Conservation (phyloP, 495 filamentous ascomycete genomes). For the Penicillium canariense region DNA sequence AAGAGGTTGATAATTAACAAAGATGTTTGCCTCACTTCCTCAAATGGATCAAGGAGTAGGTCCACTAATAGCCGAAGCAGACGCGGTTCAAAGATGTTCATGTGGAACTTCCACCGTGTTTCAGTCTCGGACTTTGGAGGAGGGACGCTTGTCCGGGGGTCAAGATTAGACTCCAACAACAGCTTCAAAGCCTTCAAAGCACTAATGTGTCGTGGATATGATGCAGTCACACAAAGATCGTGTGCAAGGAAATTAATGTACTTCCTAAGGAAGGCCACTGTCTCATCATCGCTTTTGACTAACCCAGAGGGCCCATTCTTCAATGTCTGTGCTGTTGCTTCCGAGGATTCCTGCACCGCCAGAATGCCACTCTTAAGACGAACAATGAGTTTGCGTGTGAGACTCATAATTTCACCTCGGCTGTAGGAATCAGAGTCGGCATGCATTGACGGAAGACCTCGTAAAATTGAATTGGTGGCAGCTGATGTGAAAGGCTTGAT, state of each 20-base stretch:
- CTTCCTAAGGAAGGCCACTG: constrained; percentile 61
- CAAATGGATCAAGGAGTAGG: constrained; percentile 82
- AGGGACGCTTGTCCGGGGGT: constrained; percentile 32
- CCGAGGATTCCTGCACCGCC: constrained; percentile 16
- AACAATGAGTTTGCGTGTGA: constrained; percentile 65
- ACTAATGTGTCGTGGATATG: constrained; percentile 85
- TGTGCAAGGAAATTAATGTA: constrained; percentile 67
- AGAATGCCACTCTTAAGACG: constrained; percentile 51
- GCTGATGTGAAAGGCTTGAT: constrained; percentile 64
- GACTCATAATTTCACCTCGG: constrained; percentile 69
- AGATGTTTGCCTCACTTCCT: constrained; percentile 77
- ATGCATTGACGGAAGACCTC: constrained; percentile 64
- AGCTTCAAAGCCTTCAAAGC: constrained; percentile 65
- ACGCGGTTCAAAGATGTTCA: constrained; percentile 53
- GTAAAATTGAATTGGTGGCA: constrained; percentile 58
- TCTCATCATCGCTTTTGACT: constrained; percentile 37
- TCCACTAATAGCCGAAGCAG: constrained; percentile 62
- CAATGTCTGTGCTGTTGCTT: constrained; percentile 7
- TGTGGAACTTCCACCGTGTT: constrained; percentile 47
- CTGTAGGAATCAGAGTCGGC: constrained; percentile 81
- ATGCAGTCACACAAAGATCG: constrained; percentile 71
- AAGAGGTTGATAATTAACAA: constrained; percentile 55
- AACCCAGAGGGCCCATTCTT: constrained; percentile 14
- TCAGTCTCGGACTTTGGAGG: constrained; percentile 25
- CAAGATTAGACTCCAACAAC: constrained; percentile 56